Percentiles rank a stretch among this genome's conserved stretches.
These are phyloP conservation scores for Aureobasidium sp. DNA, from an alignment of 2,329 filamentous ascomycete species.

Conservation along the genomic window DNA sequence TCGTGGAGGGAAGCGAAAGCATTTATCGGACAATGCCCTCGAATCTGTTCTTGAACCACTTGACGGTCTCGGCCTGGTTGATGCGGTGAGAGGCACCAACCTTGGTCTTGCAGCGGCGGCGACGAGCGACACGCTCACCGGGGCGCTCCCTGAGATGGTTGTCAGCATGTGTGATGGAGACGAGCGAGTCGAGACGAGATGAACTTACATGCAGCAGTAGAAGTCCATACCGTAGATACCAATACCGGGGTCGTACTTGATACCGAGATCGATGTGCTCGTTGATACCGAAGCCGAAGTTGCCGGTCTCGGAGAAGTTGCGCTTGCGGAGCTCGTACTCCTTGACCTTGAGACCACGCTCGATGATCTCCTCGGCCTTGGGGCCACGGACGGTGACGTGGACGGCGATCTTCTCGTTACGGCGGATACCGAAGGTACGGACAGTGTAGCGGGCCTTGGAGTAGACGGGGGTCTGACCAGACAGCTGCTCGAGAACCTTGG, in stretches of 20 bases:
- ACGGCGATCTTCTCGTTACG: conserved; percentile 99
- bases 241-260: conserved; percentile 98
- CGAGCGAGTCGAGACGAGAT: background rate
- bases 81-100: conserved; percentile 89
- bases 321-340: conserved; percentile 99
- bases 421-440: conserved; percentile 99
- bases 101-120: conserved; percentile 78
- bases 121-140: conserved; percentile 94
- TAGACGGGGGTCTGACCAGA: conserved; percentile 99
- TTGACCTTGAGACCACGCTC: conserved; percentile 99
- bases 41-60: conserved; percentile 96
- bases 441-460: conserved; percentile 99
- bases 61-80: conserved; percentile 90
- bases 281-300: conserved; percentile 99
- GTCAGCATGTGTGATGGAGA: conserved; percentile 25
- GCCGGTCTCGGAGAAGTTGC: conserved; percentile 99
- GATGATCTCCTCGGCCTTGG: conserved; percentile 99
- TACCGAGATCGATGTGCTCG: conserved; percentile 99
- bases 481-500: conserved; percentile 99
- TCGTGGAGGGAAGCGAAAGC: conserved; percentile 20
- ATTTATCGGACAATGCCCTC: conserved; percentile 97
- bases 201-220: conserved; percentile 94
- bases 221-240: conserved; percentile 99
- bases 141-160: conserved; percentile 66
- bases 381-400: conserved; percentile 98